A percentile compares a stretch with the other conserved stretches of the same genome.
phyloP scores from a whole-genome alignment of 1,284 basidiomycete genomes.

The Apiotrichum sp. region DNA sequence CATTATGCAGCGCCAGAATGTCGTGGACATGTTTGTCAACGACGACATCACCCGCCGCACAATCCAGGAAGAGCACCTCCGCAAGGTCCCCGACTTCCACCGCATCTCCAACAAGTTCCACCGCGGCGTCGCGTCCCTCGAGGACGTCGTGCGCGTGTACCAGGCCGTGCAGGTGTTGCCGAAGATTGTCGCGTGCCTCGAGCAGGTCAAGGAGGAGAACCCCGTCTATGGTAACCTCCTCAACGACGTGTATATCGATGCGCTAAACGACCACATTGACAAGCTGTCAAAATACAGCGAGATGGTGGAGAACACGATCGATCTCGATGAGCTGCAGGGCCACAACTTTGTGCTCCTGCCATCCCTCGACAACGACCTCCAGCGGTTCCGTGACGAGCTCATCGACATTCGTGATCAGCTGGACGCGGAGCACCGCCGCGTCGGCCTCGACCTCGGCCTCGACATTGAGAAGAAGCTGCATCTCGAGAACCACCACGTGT shows the following conservation, averaged over 20 bases:
- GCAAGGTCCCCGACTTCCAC: slow-evolving; percentile 89
- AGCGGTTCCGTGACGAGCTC: slow-evolving; percentile 64
- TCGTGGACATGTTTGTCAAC: slow-evolving; percentile 81
- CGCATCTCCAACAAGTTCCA: slow-evolving; percentile 90
- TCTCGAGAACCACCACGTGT: slow-evolving; percentile 82
- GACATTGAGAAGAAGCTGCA: slow-evolving; percentile 95
- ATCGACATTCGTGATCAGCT: slow-evolving; percentile 68
- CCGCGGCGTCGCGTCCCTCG: slow-evolving; percentile 72
- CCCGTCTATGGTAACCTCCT: slow-evolving; percentile 54
- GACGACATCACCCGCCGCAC: slow-evolving; percentile 62
- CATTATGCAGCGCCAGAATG: slow-evolving; percentile 74
- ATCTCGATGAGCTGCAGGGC: slow-evolving; percentile 72
- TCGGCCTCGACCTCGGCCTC: slow-evolving; percentile 69
- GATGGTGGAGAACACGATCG: slow-evolving; percentile 94
- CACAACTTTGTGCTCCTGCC: slow-evolving; percentile 92
- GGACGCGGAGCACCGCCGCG: slow-evolving; percentile 72
- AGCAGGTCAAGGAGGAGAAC: slow-evolving; percentile 36
- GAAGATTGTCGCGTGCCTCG: slow-evolving; percentile 62
- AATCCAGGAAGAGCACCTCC: slow-evolving; percentile 72
- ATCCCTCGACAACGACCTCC: slow-evolving; percentile 55
- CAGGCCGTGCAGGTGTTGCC: slow-evolving; percentile 79
- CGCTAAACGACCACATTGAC: slow-evolving; percentile 57
- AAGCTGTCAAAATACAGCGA: slow-evolving; percentile 74
- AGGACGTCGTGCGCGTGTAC: slow-evolving; percentile 94
- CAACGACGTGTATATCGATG: slow-evolving; percentile 60